These are phyloP conservation scores for Saururus chinensis DNA, from an alignment of 164 flowering plant species.

Conservation along the genomic window DNA sequence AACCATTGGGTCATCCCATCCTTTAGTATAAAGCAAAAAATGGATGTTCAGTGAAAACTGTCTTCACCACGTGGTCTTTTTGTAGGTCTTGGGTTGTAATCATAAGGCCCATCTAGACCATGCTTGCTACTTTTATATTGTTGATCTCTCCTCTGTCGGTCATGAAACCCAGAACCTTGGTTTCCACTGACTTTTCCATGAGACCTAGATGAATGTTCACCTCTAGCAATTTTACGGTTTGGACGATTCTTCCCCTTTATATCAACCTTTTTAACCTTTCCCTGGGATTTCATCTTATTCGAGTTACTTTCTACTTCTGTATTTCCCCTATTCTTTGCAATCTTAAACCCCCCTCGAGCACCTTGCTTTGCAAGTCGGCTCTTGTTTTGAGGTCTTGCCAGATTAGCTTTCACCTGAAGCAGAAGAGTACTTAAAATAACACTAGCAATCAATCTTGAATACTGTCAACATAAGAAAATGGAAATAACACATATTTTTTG, in stretches of 20 bases:
- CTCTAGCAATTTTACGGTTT: not conserved
- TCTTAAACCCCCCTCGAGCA: constrained; percentile 28
- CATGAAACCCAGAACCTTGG: not conserved
- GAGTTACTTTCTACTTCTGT: constrained; percentile 11
- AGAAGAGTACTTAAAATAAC: not conserved
- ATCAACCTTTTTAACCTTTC: constrained; percentile 11
- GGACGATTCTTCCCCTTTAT: constrained; percentile 11
- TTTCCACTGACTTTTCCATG: not conserved
- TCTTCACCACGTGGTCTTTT: constrained; percentile 21
- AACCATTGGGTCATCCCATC: too few relatives aligned
- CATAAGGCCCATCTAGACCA: constrained; percentile 13
- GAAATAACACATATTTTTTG: not conserved
- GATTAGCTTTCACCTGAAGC: constrained; percentile 28
- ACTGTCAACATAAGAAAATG: not conserved
- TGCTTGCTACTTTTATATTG: constrained; percentile 13
- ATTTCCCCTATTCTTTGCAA: constrained; percentile 12
- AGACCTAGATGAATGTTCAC: not conserved
- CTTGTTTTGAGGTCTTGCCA: constrained; percentile 29
- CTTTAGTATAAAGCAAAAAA: too few relatives aligned
- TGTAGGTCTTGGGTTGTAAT: constrained; percentile 12
- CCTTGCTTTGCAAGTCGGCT: constrained; percentile 26
- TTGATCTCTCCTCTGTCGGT: constrained; percentile 16
- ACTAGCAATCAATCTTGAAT: not conserved
- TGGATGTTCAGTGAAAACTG: constrained; percentile 6
- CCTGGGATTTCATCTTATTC: constrained; percentile 14